These are phyloP conservation scores for Nakazawaea ishiwadae DNA, from an alignment of 805 yeast genomes.

Conservation along the genomic window DNA sequence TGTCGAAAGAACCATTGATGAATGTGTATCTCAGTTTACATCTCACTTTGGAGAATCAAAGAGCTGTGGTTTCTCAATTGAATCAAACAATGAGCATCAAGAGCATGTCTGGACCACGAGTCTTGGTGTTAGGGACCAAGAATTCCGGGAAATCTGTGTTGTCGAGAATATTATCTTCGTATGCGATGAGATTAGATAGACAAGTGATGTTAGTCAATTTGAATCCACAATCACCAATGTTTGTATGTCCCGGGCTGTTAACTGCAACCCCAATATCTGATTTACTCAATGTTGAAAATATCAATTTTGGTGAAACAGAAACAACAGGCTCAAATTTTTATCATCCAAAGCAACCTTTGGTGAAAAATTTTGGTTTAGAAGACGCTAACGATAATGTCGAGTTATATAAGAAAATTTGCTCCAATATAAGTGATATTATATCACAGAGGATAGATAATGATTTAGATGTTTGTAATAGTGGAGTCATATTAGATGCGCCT, in stretches of 20 bases:
- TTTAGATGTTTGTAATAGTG: slow-evolving; percentile 37
- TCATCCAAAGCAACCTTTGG: slow-evolving; percentile 89
- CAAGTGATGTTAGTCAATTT: slow-evolving; percentile 72
- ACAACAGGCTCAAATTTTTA: slow-evolving; percentile 72
- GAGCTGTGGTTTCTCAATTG: slow-evolving; percentile 28
- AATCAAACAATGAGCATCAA: slow-evolving; percentile 13
- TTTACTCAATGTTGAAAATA: slow-evolving; percentile 65
- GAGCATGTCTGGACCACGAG: slow-evolving; percentile 35
- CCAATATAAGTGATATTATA: slow-evolving; percentile 34
- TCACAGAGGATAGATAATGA: slow-evolving; percentile 48
- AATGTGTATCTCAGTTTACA: slow-evolving; percentile 62
- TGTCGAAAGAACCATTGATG: slow-evolving; percentile 69
- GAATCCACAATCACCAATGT: slow-evolving; percentile 58
- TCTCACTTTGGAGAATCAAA: slow-evolving; percentile 61
- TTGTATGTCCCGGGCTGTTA: slow-evolving; percentile 70
- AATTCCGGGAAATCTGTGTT: slow-evolving; percentile 79
- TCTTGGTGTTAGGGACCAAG: slow-evolving; percentile 67
- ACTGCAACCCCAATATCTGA: slow-evolving; percentile 84
- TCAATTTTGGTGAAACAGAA: slow-evolving; percentile 71
- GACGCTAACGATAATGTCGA: slow-evolving; percentile 50
- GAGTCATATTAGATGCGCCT: slow-evolving; percentile 74
- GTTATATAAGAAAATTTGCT: slow-evolving; percentile 44
- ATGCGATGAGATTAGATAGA: slow-evolving; percentile 67
- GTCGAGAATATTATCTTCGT: slow-evolving; percentile 63
- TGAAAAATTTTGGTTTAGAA: slow-evolving; percentile 73